Base-by-base conservation (phyloP, 2,329 filamentous ascomycete genomes). In the Pseudocercospora pini-densiflorae region DNA sequence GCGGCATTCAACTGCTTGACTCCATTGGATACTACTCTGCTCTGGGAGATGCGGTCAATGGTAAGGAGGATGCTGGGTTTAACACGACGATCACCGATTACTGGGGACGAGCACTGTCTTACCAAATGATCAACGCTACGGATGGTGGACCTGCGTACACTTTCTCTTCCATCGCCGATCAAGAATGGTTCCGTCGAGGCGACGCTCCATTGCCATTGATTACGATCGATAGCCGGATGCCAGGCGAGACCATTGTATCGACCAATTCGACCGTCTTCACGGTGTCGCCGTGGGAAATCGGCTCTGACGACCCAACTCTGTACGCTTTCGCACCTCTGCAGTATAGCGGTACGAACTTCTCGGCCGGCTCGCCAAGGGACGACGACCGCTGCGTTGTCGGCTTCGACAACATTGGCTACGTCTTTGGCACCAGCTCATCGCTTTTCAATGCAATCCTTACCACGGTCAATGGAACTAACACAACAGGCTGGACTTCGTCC, bases 351-450 rank as follows among this genome's bases (percentile, higher is more conserved):
- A 92, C 91, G 1, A 89, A 89, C 70, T 93, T 94, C 77, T 85
- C 83, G 45, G 83, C 80, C 5, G 92, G 92, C 21, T 74, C 77
- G 7, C 78, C 95, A 21, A 80, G 86, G 0, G 76, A 81, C 10
- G 77, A 83, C 63, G 85, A 86, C 51, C 77, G 80, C 29, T 97
- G 94, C 75, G 85, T 96, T 16, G 83, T 86, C 7, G 94, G 94
- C 0, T 93, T 93, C 69, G 94, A 97, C 79, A 93, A 93, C 72
- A 86, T 87, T 24, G 92, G 92, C 6, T 97, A 87, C 75, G 83
- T 97, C 27, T 93, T 97, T 88, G 93, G 93, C 59, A 97, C 93
- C 0, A 93, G 90, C 23, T 92, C 90, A 0, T 90, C 91, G 0
- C 84, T 97, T 1, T 97, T 97, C 85, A 97, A 97, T 80, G 83